Base-by-base conservation (phyloP, 2,329 filamentous ascomycete genomes). In the Talaromyces albobiverticillius region DNA sequence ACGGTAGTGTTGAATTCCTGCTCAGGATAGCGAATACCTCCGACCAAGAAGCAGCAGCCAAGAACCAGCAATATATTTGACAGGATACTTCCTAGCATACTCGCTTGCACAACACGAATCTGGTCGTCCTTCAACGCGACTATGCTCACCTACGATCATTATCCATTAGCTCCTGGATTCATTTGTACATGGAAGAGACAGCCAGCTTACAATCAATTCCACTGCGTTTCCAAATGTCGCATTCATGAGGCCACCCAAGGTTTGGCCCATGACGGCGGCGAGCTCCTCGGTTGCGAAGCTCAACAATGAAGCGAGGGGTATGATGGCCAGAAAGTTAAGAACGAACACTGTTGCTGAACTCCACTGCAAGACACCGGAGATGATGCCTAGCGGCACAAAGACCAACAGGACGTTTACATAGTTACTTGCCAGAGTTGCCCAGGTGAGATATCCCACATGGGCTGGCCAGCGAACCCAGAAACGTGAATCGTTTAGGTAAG, bases 51-150 rank as follows among this genome's bases (percentile, higher is more conserved):
- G 71, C 87, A 90, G 79, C 89, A 89, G 63, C 88, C 87, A 67
- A 91, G 81, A 45, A 91, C 93, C 20, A 97, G 83, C 7, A 97
- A 81, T 60, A 96, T 86, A 72, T 97, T 97, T 60, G 93, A 96
- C 36, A 97, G 79, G 63, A 97, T 95, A 66, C 89, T 95, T 46
- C 94, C 93, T 31, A 97, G 85, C 92, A 97, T 97, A 60, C 90
- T 95, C 18, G 93, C 88, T 75, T 97, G 94, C n/a, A 97, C 93
- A 60, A 97, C 92, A 64, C 93, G 86, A 67, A 96, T 95, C 74
- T 97, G 88, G 59, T 85, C 84, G 63, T 94, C 85, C 61, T 79
- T 84, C 43, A 99, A 81, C 16, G 94, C 94, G 60, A 97, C 88
- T 62, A 97, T 93, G 70, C 90, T 95, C 68, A 95, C 89, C 89